These are phyloP conservation scores for Ciborinia camelliae DNA, from an alignment of 2,329 filamentous ascomycete genomes.

Conservation along the genomic window DNA sequence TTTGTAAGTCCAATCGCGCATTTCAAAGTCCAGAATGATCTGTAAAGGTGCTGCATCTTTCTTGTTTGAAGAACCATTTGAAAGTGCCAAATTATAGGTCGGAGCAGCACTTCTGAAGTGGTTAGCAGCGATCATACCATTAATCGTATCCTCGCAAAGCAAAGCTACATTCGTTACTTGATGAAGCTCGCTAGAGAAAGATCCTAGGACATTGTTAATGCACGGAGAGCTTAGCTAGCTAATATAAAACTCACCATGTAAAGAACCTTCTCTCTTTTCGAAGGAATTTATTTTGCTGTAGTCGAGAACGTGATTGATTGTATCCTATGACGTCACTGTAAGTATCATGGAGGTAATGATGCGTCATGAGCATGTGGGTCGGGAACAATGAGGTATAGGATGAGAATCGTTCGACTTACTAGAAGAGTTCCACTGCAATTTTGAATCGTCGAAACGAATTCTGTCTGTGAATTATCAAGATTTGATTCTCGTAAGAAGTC, in stretches of 20 bases:
- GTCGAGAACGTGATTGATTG: slow-evolving; percentile 51
- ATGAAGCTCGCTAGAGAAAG: slow-evolving; percentile 33
- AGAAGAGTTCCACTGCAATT: slow-evolving; percentile 50
- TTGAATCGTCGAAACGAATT: slow-evolving; percentile 41
- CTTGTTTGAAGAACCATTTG: slow-evolving; percentile 8
- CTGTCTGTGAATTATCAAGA: slow-evolving; percentile 17
- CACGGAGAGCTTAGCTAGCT: background rate
- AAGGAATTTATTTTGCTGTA: slow-evolving; percentile 53
- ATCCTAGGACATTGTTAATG: slow-evolving; percentile 20
- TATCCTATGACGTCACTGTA: slow-evolving; percentile 38
- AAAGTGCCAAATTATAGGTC: slow-evolving; percentile 5
- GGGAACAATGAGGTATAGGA: background rate
- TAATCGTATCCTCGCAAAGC: slow-evolving; percentile 34
- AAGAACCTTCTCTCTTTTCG: slow-evolving; percentile 25
- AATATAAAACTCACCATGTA: slow-evolving; percentile 22
- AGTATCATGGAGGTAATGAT: background rate
- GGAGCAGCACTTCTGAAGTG: slow-evolving; percentile 12
- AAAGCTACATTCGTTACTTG: slow-evolving; percentile 32
- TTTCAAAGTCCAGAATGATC: slow-evolving; percentile 34
- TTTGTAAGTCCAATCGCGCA: slow-evolving; percentile 33
- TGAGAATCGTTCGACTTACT: slow-evolving; percentile 13
- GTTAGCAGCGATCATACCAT: slow-evolving; percentile 33
- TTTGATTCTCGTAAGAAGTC: slow-evolving; percentile 35
- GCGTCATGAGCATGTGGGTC: no score
- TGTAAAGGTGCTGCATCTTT: slow-evolving; percentile 20